Evolutionary conservation across 192 early-diverging fungal genomes (phyloP), one percentile per base, ranked within the genome.

Genomic region (Dimargaris cristalligena): DNA sequence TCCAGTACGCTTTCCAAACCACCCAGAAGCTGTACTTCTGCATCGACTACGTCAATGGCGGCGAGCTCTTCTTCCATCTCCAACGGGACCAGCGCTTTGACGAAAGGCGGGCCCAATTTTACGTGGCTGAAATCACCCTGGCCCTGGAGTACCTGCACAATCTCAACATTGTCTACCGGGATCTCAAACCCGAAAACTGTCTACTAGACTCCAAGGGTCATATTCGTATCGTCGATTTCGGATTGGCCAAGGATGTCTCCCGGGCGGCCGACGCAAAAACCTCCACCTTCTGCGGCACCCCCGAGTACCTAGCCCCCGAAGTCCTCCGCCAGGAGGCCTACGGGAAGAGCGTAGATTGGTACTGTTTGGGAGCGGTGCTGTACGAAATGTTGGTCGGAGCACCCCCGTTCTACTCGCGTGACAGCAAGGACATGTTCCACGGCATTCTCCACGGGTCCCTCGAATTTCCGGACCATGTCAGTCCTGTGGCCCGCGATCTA

Each of bases 201-300:
- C 52, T 86, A 55, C 61, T 86, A 20, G 82, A 83, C 52, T 71
- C 73, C 44, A 73, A 83, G 3, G 91, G 89, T 0, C 88, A 94
- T 65, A 70, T 91, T 54, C 62, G 84, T 4, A 68, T 94, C 47
- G 90, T 89, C 0, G 91, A 94, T 64, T 94, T 92, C 71, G 91
- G 91, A 0, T 73, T 95, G 18, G 79, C 80, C 29, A 94, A 94
- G 64, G 89, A 83, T 38, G 81, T 84, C 35, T 74, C 69, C 23
- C 72, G 78, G 20, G 62, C 75, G 31, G 76, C 71, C 44, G 78
- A 77, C 26, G 77, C 74, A 59, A 83, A 78, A 31, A 88, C 86
- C 0, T 67, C 74, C 41, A 85, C 84, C 0, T 86, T 88, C 61
- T 88, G 86, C 71, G 86, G 86, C 9, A 88, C 86, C 20, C 82